These are phyloP conservation scores for Verbena officinalis DNA, from an alignment of 257 asterid genomes.

Conservation along the genomic window DNA sequence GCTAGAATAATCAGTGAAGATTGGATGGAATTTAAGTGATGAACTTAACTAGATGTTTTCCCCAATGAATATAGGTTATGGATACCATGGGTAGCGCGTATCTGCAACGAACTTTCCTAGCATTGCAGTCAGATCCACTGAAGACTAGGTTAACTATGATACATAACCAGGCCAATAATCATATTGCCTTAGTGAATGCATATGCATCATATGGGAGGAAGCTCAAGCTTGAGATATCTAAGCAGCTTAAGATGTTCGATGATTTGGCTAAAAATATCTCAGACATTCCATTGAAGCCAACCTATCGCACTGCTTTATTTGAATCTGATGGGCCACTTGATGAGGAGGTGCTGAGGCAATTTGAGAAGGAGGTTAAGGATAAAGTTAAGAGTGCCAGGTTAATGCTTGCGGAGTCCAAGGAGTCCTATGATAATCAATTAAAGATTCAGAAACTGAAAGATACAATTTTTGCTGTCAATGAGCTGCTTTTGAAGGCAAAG, in stretches of 20 bases:
- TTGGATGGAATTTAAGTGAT: not conserved
- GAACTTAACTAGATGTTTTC: not conserved
- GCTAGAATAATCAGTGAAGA: not conserved
- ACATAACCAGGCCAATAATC: conserved; percentile 62
- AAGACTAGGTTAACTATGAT: conserved; percentile 61
- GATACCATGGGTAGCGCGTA: conserved; percentile 49
- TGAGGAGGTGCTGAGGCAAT: conserved; percentile 71
- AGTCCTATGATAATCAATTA: conserved; percentile 68
- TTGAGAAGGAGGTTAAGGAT: conserved; percentile 81
- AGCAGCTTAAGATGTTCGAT: conserved; percentile 66
- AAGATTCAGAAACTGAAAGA: conserved; percentile 76
- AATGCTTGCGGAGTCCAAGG: conserved; percentile 66
- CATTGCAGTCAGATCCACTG: conserved; percentile 57
- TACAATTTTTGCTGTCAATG: conserved; percentile 68
- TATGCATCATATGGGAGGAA: conserved; percentile 68
- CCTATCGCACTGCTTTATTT: conserved; percentile 51
- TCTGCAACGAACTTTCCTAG: conserved; percentile 46
- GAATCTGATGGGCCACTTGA: conserved; percentile 62
- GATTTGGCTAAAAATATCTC: conserved; percentile 57
- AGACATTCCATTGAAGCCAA: conserved; percentile 53
- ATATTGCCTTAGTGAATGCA: conserved; percentile 61
- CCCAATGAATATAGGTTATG: conserved; percentile 27
- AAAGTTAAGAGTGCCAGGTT: conserved; percentile 67
- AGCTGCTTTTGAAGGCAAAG: conserved; percentile 70
- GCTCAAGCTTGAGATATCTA: conserved; percentile 63